Conservation (phyloP, 352 stramenopile species). For the Thalassiosira mediterranea region DNA sequence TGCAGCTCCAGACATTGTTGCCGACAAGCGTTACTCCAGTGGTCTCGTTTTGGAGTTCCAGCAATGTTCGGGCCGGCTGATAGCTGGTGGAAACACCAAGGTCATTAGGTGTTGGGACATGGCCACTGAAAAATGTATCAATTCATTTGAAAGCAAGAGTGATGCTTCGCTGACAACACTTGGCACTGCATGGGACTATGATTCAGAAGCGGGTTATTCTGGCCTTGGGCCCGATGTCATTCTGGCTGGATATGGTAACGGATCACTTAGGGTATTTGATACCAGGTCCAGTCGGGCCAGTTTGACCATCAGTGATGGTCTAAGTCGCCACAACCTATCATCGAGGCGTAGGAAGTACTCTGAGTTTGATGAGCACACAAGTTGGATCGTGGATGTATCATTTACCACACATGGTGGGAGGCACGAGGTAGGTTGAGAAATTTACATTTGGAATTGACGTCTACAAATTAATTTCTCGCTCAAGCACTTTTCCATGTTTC, state of each 20-base stretch:
- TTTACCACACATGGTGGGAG: conserved; percentile 69
- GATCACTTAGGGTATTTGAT: conserved; percentile 94
- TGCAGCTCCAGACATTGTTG: conserved; percentile 90
- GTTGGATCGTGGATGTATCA: conserved; percentile 92
- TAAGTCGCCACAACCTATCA: background rate
- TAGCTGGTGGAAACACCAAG: conserved; percentile 91
- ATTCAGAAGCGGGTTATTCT: conserved; percentile 50
- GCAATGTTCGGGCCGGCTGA: conserved; percentile 89
- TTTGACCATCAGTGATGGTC: conserved; percentile 24
- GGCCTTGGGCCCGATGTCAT: conserved; percentile 85
- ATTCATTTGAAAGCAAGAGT: conserved; percentile 78
- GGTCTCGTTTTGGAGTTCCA: conserved; percentile 97
- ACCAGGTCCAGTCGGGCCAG: conserved; percentile 80
- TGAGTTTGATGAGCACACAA: conserved; percentile 87
- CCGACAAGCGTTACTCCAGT: conserved; percentile 86
- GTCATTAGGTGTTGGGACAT: conserved; percentile 95
- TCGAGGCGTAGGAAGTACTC: conserved; percentile 70
- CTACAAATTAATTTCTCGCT: too few species aligned
- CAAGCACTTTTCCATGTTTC: too few species aligned
- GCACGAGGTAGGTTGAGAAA: too few species aligned
- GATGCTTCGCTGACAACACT: conserved; percentile 70
- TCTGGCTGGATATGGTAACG: conserved; percentile 92
- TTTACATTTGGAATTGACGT: too few species aligned
- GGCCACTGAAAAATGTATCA: conserved; percentile 88
- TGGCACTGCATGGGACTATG: conserved; percentile 74